These are phyloP conservation scores for Rutstroemia sp. DNA, from an alignment of 2,329 filamentous ascomycete species.

Conservation along the genomic window DNA sequence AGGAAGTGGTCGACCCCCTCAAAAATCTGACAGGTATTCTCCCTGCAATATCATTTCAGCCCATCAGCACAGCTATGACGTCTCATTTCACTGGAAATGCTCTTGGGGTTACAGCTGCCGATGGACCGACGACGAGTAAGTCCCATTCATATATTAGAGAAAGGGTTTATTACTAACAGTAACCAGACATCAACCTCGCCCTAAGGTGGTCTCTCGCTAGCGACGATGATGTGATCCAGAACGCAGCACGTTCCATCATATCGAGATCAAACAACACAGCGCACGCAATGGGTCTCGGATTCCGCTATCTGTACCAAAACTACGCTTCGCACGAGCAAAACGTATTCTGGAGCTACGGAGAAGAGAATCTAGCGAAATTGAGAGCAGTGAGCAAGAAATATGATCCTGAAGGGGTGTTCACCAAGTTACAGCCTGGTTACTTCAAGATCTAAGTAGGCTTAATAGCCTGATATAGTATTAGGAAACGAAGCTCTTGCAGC, in stretches of 20 bases:
- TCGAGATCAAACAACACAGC: background rate
- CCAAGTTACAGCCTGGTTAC: background rate
- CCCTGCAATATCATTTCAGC: constrained; percentile 17
- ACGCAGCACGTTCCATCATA: background rate
- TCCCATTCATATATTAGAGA: background rate
- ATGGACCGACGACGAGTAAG: constrained; percentile 13
- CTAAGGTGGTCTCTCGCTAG: background rate
- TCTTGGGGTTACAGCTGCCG: constrained; percentile 13
- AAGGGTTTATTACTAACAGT: background rate
- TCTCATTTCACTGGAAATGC: constrained; percentile 18
- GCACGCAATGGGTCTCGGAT: background rate
- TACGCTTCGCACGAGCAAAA: constrained; percentile 6
- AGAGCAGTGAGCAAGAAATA: background rate
- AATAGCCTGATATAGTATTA: background rate
- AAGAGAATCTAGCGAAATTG: background rate
- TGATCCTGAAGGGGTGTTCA: background rate
- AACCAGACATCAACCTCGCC: background rate
- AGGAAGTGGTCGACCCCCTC: constrained; percentile 12
- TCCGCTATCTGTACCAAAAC: constrained; percentile 2
- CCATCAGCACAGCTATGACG: constrained; percentile 15
- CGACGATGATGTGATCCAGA: background rate
- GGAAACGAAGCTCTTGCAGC: background rate
- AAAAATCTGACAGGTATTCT: constrained; percentile 12
- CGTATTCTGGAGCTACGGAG: background rate
- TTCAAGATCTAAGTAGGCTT: background rate